Evolutionary conservation across 1,139 yeast species (phyloP), one percentile per base, ranked within the genome.

Genomic region (Candida labiduridarum): DNA sequence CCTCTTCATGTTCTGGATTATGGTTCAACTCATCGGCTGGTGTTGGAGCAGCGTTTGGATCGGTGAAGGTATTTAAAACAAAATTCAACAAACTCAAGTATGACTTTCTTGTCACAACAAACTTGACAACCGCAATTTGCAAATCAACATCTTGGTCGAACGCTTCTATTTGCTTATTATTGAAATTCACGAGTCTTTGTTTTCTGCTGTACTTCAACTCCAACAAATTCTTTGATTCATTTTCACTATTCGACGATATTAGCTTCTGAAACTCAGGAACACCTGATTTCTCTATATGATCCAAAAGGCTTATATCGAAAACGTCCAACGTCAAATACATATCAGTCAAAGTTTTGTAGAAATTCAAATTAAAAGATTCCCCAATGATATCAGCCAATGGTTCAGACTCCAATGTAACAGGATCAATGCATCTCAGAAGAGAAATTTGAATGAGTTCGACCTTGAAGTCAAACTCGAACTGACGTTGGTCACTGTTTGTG

Each of bases 41-140:
- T 1, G 83, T 71, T 29, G 81, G 85, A 14, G 80, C 82, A 0
- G 92, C 89, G 55, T 83, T 76, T 0, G 91, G 92, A 65, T 85
- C 88, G 0, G 97, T 87, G 63, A 94, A 94, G 0, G 98, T 94
- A 45, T 92, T 89, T 61, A 92, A 75, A 2, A 87, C 74, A 64
- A 87, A 95, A 65, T 91, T 95, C 56, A 94, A 70, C 14, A 94
- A 71, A 3, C 96, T 87, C 56, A 94, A 75, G 25, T 89, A 71
- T 1, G 96, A 87, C 59, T 83, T 87, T 47, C 97, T 83, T 0
- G 96, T 83, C 10, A 92, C 71, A 2, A 89, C 87, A 47, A 89
- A 78, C 56, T 85, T 84, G 51, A 95, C 80, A 9, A 96, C 90
- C 0, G 97, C 92, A 65, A 95, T 77, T 49, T 84, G 79, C 47